Evolutionary conservation across 2,329 filamentous ascomycete species (phyloP), one percentile per base, ranked within the genome.

Genomic region (Colletotrichum sojae): DNA sequence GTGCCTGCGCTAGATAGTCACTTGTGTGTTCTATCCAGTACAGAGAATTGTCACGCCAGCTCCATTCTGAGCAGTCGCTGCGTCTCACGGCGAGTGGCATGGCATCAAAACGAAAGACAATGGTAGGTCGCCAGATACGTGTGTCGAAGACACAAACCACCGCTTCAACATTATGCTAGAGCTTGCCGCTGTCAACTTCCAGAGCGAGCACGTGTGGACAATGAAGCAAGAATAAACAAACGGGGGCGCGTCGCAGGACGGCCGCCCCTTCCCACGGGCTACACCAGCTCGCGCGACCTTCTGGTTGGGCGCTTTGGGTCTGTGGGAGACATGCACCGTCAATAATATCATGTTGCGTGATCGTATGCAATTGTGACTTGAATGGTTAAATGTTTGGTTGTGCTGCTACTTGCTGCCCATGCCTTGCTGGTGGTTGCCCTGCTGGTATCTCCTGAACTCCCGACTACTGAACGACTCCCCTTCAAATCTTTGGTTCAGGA

Each of bases 191-290:
- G 84, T 78, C 81, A 78, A 76, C 75, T 76, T 78, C 82, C 80
- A 89, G 83, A 85, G 83, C 87, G 88, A 78, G 84, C 86, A 88
- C 88, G 88, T 90, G 88, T 90, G 88, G 88, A 90, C 88, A 89
- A 81, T 89, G 88, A 90, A 90, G 88, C 88, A 84, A 90, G 74
- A 90, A 81, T 68, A 81, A 87, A 82, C 48, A 59, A 82, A 73
- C 74, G 65, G 54, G 70, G 59, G 71, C 61, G 54, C 68, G 71
- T 71, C 74, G 75, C 75, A 76, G 76, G 72, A 69, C 73, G 70
- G 58, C 71, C 69, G 70, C 70, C 69, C 65, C 65, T 62, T 69
- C 67, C 61, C 70, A 69, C 55, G 64, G 67, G 55, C 67, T 69
- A 55, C 69, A 55, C 53, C 66, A 71, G 72, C 69, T 68, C 64